Base-by-base conservation (phyloP, 306 rosid species). In the Sophora flavescens region DNA sequence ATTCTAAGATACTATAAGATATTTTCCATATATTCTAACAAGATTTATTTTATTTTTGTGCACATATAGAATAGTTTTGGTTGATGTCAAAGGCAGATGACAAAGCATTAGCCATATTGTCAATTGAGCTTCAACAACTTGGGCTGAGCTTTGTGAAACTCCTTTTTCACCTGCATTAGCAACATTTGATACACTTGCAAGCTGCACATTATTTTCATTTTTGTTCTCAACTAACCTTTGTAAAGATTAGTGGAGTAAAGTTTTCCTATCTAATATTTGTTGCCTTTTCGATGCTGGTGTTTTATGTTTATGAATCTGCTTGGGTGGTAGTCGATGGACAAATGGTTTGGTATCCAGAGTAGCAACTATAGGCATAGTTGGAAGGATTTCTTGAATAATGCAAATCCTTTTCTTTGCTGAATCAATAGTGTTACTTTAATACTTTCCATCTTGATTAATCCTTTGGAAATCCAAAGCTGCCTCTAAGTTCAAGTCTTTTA, bases 81-180 rank as follows among this genome's bases (percentile, higher is more conserved):
- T 58, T 71, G 75, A 38, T 71, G 62, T 12, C 38, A 47, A 22
- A 74, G 48, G 17, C 22, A 54, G 12, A 13, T 57, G 36, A 9
- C 53, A 51, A 51, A n/a, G 35, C 13, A 15, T 75, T 61, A 22
- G 14, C 72, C 54, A 17, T 68, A 62, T 14, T 36, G 17, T 63
- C 53, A 47, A 7, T 75, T 26, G 32, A 47, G 63, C 54, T 39
- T 38, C 70, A 39, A 63, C 44, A 62, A 16, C 53, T 52, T 48
- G 50, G 14, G 71, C 51, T 74, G 62, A 62, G 59, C 61, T 47
- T 61, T 50, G n/a, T 18, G n/a, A 62, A 10, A 11, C 16, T 61
- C 45, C 47, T 6, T 53, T 32, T 44, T 56, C 10, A 38, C 48
- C 53, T 26, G 30, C 50, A 66, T 63, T 47, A 39, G 38, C 3